Conservation (phyloP, 1,284 basidiomycete genomes). For the Trametes sp. region DNA sequence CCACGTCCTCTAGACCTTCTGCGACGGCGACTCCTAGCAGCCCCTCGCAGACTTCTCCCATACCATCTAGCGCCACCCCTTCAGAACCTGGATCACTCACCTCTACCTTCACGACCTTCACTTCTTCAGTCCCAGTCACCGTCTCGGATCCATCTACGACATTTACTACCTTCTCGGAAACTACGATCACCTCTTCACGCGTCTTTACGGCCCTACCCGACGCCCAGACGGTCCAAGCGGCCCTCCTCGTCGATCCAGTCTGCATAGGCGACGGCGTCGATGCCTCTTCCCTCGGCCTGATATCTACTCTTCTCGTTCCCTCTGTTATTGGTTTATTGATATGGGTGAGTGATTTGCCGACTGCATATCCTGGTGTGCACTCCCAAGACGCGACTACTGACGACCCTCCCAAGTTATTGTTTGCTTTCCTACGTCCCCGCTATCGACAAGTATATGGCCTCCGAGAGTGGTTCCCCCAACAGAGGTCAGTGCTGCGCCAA, state of each 20-base stretch:
- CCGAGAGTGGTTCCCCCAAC: conserved; percentile 77
- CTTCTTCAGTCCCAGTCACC: conserved; percentile 37
- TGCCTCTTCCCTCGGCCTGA: conserved; percentile 65
- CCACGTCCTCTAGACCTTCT: conserved; percentile 17
- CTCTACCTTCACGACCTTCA: conserved; percentile 46
- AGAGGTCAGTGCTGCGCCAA: conserved; percentile 58
- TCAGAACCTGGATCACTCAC: conserved; percentile 22
- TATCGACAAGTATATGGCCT: conserved; percentile 74
- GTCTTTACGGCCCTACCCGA: conserved; percentile 42
- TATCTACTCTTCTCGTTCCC: conserved; percentile 64
- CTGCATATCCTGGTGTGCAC: conserved; percentile 5
- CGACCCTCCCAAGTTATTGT: conserved; percentile 56
- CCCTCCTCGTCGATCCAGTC: conserved; percentile 45
- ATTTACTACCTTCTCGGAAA: conserved; percentile 51
- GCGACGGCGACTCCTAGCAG: conserved; percentile 5
- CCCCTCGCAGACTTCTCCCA: conserved; percentile 17
- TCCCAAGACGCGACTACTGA: conserved; percentile 5
- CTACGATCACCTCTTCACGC: conserved; percentile 44
- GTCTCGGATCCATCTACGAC: conserved; percentile 49
- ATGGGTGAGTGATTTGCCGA: conserved; percentile 59
- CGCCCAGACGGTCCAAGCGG: conserved; percentile 35
- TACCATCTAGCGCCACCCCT: conserved; percentile 24
- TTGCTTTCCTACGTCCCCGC: conserved; percentile 70
- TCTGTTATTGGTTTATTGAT: conserved; percentile 64
- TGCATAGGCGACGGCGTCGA: conserved; percentile 74